Conservation (phyloP, 495 filamentous ascomycete genomes). For the Eremomyces bilateralis region DNA sequence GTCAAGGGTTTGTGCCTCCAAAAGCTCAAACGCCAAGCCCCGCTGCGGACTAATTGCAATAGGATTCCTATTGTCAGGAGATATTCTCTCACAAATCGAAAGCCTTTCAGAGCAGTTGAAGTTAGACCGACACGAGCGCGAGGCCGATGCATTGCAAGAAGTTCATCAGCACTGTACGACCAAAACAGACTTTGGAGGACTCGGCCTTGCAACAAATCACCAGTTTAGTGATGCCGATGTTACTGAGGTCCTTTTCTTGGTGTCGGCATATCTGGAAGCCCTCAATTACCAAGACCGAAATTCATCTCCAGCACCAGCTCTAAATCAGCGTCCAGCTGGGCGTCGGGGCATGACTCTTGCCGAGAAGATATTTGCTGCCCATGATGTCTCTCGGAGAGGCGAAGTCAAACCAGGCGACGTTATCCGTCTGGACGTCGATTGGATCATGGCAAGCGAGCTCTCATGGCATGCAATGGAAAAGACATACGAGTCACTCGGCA, state of each 20-base stretch:
- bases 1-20: no score
- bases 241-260: conserved; percentile 13
- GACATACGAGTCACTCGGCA: conserved; percentile 18
- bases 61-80: no score
- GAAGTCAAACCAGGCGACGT: conserved; percentile 19
- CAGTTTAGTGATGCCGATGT: conserved; percentile 2
- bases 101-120: no score
- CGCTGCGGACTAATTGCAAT: no score
- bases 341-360: conserved; percentile 21
- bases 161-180: conserved; percentile 3
- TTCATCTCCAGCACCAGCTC: conserved; percentile 3
- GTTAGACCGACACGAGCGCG: no score
- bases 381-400: conserved; percentile 17
- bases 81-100: no score
- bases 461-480: conserved; percentile 24
- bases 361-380: conserved; percentile 23
- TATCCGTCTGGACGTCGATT: conserved; percentile 23
- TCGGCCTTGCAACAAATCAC: conserved; percentile 3
- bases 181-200: conserved; percentile 10
- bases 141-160: conserved; percentile 3
- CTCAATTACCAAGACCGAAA: conserved; percentile 20
- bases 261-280: conserved; percentile 19
- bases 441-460: conserved; percentile 22
- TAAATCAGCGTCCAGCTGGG: conserved; percentile 9
- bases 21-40: no score